Evolutionary conservation across 306 rosid species (phyloP).

Genomic region (Purshia tridentata): DNA sequence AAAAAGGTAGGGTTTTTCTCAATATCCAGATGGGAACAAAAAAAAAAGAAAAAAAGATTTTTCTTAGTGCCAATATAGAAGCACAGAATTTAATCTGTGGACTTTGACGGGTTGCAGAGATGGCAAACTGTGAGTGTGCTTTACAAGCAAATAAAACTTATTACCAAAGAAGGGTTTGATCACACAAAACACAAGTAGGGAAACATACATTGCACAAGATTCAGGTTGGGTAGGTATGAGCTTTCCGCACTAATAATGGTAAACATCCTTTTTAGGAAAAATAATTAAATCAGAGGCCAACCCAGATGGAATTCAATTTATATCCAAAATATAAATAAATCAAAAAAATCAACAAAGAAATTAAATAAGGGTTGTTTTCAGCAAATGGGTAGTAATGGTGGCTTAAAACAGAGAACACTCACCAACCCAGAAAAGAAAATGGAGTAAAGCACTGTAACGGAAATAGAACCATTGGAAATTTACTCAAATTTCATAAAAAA

Average conservation of each 20-base stretch:
- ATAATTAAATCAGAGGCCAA: constrained; percentile 25
- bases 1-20: not conserved
- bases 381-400: constrained; percentile 17
- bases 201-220: constrained; percentile 25
- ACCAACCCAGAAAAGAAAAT: constrained; percentile 41
- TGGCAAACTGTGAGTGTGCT: constrained; percentile 17
- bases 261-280: constrained; percentile 16
- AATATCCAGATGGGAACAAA: constrained; percentile 14
- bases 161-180: constrained; percentile 31
- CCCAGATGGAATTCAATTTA: constrained; percentile 9
- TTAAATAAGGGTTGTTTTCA: constrained; percentile 13
- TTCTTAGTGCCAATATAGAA: constrained; percentile 27
- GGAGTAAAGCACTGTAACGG: constrained; percentile 21
- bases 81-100: constrained; percentile 22
- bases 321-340: constrained; percentile 7
- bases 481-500: constrained; percentile 25
- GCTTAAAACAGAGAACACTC: constrained; percentile 25
- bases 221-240: constrained; percentile 33
- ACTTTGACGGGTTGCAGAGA: constrained; percentile 17
- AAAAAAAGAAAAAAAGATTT: constrained; percentile 9
- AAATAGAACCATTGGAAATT: constrained; percentile 24
- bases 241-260: constrained; percentile 14
- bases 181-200: constrained; percentile 26
- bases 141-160: constrained; percentile 19
- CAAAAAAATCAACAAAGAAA: constrained; percentile 20